Base-by-base conservation (phyloP, 2,329 filamentous ascomycete genomes). In the Penicillium sp. region DNA sequence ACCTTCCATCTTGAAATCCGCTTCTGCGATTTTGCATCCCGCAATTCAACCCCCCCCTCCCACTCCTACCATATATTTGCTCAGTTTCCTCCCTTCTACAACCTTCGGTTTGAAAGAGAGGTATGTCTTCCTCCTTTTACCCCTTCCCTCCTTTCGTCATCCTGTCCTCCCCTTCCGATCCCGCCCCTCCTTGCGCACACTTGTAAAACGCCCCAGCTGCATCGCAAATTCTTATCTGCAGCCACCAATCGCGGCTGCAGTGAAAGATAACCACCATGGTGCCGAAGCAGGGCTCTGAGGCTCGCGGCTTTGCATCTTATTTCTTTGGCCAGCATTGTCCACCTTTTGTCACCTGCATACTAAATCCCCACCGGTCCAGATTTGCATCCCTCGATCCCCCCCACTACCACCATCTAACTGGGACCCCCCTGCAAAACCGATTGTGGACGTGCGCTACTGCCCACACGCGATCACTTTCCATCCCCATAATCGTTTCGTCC, bases 341-440 rank as follows among this genome's bases (percentile, higher is more conserved):
- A 43, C 40, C 45, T 7, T 54, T 49, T 40, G 18, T 54, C 42
- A 55, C 53, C 40, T 61, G 58, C 59, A 63, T 58, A 58, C 57
- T 63, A 56, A 62, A 44, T 46, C 57, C 52, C 52, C 60, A 62
- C 60, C 31, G 55, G 54, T 62, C 55, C 61, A 65, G 63, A 63
- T 59, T 63, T 52, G 42, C 39, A 55, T 58, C 55, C 43, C 52
- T 52, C 60, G 47, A 53, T 59, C 55, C 50, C 58, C 54, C 60
- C 56, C 50, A 42, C 19, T 42, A 42, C 37, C 63, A 62, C 58
- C 56, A 63, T 54, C 46, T 26, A 60, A 19, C 58, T 48, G 54
- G 56, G 55, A 56, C 55, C 42, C 48, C 55, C 60, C 56, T 62
- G 54, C 54, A 55, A 47, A 50, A 42, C 46, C 55, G 54, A 53